Evolutionary conservation across 1,284 basidiomycete species (phyloP), one percentile per base, ranked within the genome.

Genomic region (Gymnopus androsaceus): DNA sequence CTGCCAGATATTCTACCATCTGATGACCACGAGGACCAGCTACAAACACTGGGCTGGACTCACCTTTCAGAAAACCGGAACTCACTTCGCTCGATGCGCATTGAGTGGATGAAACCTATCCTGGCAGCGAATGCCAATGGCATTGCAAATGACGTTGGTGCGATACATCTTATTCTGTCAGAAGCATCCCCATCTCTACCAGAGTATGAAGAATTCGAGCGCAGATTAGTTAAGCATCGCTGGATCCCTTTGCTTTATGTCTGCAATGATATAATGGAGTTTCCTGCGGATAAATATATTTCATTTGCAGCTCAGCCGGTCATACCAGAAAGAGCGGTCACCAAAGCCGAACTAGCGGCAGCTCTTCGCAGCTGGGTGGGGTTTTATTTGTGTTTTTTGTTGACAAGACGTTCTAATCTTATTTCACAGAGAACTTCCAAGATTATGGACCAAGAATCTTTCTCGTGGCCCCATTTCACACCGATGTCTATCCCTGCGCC

Each of bases 241-340:
- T 17, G 17, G 14, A 7, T 38, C 12, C 11, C 11, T 4, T 34
- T 54, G 14, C 19, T 46, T 14, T 54, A 47, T 40, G 52, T 54
- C 15, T 54, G 52, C 15, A 54, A 54, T 21, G 33, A 54, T 25
- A 14, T 54, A 3, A 37, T 46, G 30, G 30, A 19, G 4, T 38
- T 45, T 17, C 52, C 42, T 37, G 21, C 21, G 4, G 12, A 19
- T 7, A 34, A 46, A 17, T 9, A 28, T 37, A 3, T 25, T 21
- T 11, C 7, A 11, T 14, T 45, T n/a, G 19, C n/a, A 21, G 47
- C 47, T 14, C 14, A 21, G 15, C n/a, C 15, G 11, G 14, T 7
- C 19, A 25, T 46, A 27, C n/a, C 15, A 38, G 25, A 23, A 5
- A 37, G 31, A 28, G 36, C 28, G 4, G 25, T 50, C 3, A 34